Percentiles rank a stretch among this genome's conserved stretches.
Conservation (phyloP, 805 yeast species). For the Candida methanosorbosa region DNA sequence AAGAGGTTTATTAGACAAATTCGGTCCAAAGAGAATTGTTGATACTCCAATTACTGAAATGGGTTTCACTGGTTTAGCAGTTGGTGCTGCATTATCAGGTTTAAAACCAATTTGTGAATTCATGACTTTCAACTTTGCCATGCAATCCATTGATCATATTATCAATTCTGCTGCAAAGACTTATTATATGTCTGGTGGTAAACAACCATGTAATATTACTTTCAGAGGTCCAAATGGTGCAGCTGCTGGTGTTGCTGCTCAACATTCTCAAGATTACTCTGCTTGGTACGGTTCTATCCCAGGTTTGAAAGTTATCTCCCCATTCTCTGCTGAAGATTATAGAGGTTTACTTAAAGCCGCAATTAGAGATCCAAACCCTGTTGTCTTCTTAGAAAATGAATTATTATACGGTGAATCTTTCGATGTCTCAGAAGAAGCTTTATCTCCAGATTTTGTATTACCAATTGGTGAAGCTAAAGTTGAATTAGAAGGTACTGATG, state of each 20-base stretch:
- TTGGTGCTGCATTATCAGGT: slow-evolving; percentile 95
- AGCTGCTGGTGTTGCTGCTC: slow-evolving; percentile 99
- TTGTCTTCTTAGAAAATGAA: slow-evolving; percentile 93
- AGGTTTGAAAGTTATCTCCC: slow-evolving; percentile 94
- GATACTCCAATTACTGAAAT: slow-evolving; percentile 99
- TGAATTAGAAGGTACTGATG: slow-evolving; percentile 88
- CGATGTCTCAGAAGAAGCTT: slow-evolving; percentile 82
- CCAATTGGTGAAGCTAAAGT: slow-evolving; percentile 96
- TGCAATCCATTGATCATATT: slow-evolving; percentile 99
- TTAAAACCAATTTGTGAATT: slow-evolving; percentile 96
- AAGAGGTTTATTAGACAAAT: slow-evolving; percentile 89
- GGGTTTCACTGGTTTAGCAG: slow-evolving; percentile 95
- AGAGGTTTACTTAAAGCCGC: slow-evolving; percentile 95
- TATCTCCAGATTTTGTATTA: slow-evolving; percentile 78
- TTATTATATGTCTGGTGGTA: slow-evolving; percentile 98
- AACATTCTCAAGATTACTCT: slow-evolving; percentile 95
- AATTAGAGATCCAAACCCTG: slow-evolving; percentile 98
- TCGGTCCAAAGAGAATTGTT: slow-evolving; percentile 86
- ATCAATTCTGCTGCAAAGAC: slow-evolving; percentile 98
- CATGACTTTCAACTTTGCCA: slow-evolving; percentile 98
- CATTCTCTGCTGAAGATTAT: slow-evolving; percentile 92
- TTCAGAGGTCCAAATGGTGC: slow-evolving; percentile 99
- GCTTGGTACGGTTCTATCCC: slow-evolving; percentile 99
- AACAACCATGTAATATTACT: slow-evolving; percentile 91
- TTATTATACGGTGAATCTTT: slow-evolving; percentile 87